Evolutionary conservation across 2,329 filamentous ascomycete genomes (phyloP).

Genomic region (Sclerotinia spermophila): DNA sequence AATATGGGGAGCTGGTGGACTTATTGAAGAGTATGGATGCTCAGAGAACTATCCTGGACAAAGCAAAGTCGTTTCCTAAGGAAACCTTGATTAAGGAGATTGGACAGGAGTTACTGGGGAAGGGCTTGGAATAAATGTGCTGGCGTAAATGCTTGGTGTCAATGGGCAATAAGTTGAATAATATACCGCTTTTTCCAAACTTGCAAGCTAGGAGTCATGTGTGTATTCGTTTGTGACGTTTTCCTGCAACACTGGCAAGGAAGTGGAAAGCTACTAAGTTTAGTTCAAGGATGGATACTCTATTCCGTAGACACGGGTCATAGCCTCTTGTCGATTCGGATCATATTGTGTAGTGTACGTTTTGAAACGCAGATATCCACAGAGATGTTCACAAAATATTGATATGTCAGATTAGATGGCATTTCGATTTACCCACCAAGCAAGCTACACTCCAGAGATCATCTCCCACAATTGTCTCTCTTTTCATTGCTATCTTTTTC

Average conservation of each 20-base stretch:
- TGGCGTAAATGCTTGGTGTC: not conserved
- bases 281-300: not conserved
- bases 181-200: not conserved
- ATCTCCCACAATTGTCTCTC: not conserved
- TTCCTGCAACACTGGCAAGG: not conserved
- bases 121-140: constrained; percentile 23
- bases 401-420: not conserved
- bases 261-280: not conserved
- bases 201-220: not conserved
- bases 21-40: constrained; percentile 77
- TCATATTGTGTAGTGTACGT: not conserved
- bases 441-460: not conserved
- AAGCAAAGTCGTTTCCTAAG: constrained; percentile 53
- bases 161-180: not conserved
- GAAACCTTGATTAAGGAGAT: constrained; percentile 55
- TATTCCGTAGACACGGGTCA: not conserved
- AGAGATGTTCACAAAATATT: not conserved
- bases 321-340: not conserved
- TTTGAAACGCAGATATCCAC: not conserved
- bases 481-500: not conserved
- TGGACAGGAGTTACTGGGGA: constrained; percentile 43
- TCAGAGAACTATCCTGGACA: constrained; percentile 56
- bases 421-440: not conserved
- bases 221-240: not conserved
- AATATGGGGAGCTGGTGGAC: constrained; percentile 74